A percentile compares a stretch with the other conserved stretches of the same genome.
These are phyloP conservation scores for Amanita pseudoporphyria DNA, from an alignment of 768 basidiomycete species.

Conservation along the genomic window DNA sequence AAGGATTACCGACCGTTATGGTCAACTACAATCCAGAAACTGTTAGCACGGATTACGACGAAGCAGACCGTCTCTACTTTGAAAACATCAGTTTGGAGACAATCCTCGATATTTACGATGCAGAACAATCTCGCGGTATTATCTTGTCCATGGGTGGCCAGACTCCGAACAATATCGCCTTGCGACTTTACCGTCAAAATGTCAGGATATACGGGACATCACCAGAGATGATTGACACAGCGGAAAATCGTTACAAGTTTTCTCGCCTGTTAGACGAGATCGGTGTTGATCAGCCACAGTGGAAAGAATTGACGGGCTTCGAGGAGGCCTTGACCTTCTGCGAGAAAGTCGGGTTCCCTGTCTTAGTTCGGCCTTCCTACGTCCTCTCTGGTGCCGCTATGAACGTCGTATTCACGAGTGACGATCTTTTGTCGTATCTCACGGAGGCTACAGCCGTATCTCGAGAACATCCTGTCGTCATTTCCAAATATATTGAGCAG, in stretches of 20 bases:
- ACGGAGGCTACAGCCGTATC: conserved; percentile 95
- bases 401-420: conserved; percentile 94
- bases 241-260: conserved; percentile 99
- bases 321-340: conserved; percentile 87
- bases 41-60: conserved; percentile 98
- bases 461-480: conserved; percentile 83
- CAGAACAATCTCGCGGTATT: conserved; percentile 80
- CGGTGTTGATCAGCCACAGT: conserved; percentile 94
- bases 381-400: conserved; percentile 99
- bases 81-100: conserved; percentile 97
- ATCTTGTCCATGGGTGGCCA: conserved; percentile 99
- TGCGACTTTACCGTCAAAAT: conserved; percentile 92
- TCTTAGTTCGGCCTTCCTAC: conserved; percentile 95
- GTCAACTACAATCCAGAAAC: conserved; percentile 99
- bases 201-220: conserved; percentile 98
- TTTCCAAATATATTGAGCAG: conserved; percentile 98
- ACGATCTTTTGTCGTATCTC: conserved; percentile 88
- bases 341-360: conserved; percentile 87
- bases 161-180: conserved; percentile 96
- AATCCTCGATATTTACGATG: conserved; percentile 94
- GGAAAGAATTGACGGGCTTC: conserved; percentile 94
- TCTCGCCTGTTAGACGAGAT: conserved; percentile 96
- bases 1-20: conserved; percentile 94
- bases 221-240: conserved; percentile 99
- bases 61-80: conserved; percentile 96